Base-by-base conservation (phyloP, 306 rosid genomes). In the Ormosia emarginata region DNA sequence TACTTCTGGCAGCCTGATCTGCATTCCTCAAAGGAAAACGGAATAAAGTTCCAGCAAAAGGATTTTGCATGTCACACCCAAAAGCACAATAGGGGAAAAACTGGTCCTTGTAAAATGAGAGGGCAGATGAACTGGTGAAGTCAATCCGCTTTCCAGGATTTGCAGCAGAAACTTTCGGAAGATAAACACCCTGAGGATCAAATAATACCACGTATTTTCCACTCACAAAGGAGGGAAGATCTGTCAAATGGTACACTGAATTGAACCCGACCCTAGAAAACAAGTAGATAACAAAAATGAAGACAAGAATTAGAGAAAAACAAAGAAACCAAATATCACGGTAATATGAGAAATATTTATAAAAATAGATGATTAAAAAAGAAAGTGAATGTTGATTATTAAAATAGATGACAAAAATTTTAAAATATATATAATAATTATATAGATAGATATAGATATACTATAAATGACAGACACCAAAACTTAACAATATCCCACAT, bases 91-190 rank as follows among this genome's bases (percentile, higher is more conserved):
- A 95, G 8, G 99, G 98, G 58, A n/a, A 81, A 82, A 95, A 95
- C 88, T 95, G 99, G 74, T 95, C 98, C 76, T 77, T 75, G 83
- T 93, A 95, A 44, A 61, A 84, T 3, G 94, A 90, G 72, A 95
- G 84, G 71, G 90, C 94, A 52, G 94, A 93, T 78, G 95, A 91
- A 84, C 85, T 80, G 64, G 95, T 87, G 80, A 85, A 95, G 67
- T 95, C 98, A 72, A 95, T 95, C 73, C 99, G 91, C 88, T 95
- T 93, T 77, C 99, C 99, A 17, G 99, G 99, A 88, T 95, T 95
- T 13, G 98, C 86, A 66, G 94, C 85, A 66, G 98, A 91, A 77
- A 95, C 98, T 69, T 85, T 89, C 5, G 99, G 99, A 77, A 95
- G 98, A 86, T 89, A 95, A 83, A 85, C 84, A 34, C 98, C 91